Conservation (phyloP, 768 basidiomycete genomes). For the Leccinum disarticulatum region DNA sequence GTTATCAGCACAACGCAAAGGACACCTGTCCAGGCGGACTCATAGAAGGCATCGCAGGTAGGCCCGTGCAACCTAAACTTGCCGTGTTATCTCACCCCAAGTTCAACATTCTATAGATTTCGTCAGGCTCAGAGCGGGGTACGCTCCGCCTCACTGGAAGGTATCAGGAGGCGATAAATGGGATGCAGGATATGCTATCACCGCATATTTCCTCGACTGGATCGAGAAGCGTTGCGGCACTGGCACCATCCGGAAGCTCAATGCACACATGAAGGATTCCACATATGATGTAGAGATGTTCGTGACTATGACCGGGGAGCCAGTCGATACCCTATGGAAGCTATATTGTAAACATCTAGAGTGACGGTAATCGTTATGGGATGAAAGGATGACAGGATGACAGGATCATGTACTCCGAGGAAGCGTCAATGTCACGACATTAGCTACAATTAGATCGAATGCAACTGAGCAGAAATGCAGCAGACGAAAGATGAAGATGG, state of each 20-base stretch:
- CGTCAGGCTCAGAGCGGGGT: slow-evolving; percentile 60
- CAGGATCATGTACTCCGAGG: slow-evolving; percentile 1
- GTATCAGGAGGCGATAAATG: slow-evolving; percentile 48
- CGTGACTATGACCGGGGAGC: slow-evolving; percentile 48
- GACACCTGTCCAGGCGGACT: slow-evolving; percentile 67
- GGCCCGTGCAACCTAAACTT: slow-evolving; percentile 8
- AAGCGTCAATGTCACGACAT: slow-evolving; percentile 15
- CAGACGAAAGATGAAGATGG: not conserved
- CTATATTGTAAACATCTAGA: slow-evolving; percentile 47
- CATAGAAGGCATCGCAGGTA: slow-evolving; percentile 80
- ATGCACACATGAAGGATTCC: slow-evolving; percentile 48
- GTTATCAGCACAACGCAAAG: slow-evolving; percentile 66
- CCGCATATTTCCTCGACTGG: slow-evolving; percentile 77
- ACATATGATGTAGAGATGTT: slow-evolving; percentile 55
- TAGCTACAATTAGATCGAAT: slow-evolving; percentile 25
- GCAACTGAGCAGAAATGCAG: slow-evolving; percentile 7
- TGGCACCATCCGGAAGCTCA: slow-evolving; percentile 58
- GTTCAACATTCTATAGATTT: slow-evolving; percentile 48
- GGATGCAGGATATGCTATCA: slow-evolving; percentile 77
- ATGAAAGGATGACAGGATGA: not conserved
- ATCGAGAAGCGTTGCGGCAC: slow-evolving; percentile 50
- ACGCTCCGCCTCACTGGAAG: slow-evolving; percentile 72
- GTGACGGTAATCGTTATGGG: not conserved
- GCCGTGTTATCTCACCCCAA: not conserved
- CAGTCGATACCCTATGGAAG: slow-evolving; percentile 58